A percentile compares a stretch with the other conserved stretches of the same genome.
Evolutionary conservation across 2,329 filamentous ascomycete species (phyloP).

Genomic region (Achaetomium macrosporum): DNA sequence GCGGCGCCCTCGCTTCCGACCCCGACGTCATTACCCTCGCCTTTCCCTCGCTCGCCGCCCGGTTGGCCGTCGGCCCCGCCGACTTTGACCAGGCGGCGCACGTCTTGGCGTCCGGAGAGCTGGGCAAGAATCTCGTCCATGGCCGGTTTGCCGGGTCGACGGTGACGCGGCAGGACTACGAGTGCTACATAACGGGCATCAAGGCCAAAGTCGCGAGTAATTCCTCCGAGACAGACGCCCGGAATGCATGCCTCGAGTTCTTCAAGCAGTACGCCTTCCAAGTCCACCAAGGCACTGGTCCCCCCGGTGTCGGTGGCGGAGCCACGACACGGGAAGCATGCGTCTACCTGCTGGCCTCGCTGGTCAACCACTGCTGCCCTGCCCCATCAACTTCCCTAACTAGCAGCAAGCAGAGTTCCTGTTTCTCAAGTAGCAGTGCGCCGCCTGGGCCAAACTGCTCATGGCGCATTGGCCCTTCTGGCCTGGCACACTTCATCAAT

Average conservation of each 20-base stretch:
- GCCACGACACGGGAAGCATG: slow-evolving; percentile 11
- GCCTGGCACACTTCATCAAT: slow-evolving; percentile 19
- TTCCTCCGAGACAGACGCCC: slow-evolving; percentile 7
- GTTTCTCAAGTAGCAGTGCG: not conserved
- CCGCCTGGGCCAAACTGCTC: slow-evolving; percentile 25
- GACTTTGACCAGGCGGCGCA: not conserved
- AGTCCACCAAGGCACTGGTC: not conserved
- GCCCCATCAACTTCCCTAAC: not conserved
- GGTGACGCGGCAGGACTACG: slow-evolving; percentile 16
- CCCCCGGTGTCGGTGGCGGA: not conserved
- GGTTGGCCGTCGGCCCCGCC: slow-evolving; percentile 3
- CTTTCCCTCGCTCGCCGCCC: slow-evolving; percentile 18
- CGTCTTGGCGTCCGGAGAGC: slow-evolving; percentile 15
- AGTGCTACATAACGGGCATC: slow-evolving; percentile 6
- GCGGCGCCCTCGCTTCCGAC: slow-evolving; percentile 1
- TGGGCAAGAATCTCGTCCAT: slow-evolving; percentile 20
- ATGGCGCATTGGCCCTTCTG: slow-evolving; percentile 21
- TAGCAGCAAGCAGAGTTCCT: not conserved
- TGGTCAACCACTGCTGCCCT: slow-evolving; percentile 27
- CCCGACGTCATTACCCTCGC: slow-evolving; percentile 3
- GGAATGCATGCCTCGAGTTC: slow-evolving; percentile 19
- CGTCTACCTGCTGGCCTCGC: slow-evolving; percentile 23
- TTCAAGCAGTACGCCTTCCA: slow-evolving; percentile 23
- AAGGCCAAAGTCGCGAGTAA: not conserved
- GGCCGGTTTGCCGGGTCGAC: slow-evolving; percentile 11